phyloP scores from a whole-genome alignment of 352 stramenopile genomes.

The Phytophthora niederhauseri region DNA sequence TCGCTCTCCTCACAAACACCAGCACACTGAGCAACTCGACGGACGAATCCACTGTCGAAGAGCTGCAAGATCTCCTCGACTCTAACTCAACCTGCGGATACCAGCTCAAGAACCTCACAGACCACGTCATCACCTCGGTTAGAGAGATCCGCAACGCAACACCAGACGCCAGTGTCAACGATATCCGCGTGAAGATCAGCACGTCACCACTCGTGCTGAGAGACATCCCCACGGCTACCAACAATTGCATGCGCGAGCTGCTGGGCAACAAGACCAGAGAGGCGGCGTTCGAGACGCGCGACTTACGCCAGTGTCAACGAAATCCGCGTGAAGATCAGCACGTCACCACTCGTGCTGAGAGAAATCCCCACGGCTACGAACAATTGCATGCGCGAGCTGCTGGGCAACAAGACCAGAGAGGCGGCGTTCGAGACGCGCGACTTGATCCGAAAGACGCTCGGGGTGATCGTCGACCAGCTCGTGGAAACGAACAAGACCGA shows the following conservation, averaged over 20 bases:
- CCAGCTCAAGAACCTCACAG: conserved; percentile 38
- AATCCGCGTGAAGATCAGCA: conserved; percentile 34
- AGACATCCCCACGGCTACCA: conserved; percentile 38
- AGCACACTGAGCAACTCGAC: conserved; percentile 13
- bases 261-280: conserved; percentile 22
- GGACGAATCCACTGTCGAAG: conserved; percentile 25
- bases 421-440: conserved; percentile 37
- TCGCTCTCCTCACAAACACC: conserved; percentile 26
- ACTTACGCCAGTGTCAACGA: conserved; percentile 29
- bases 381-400: conserved; percentile 36
- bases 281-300: conserved; percentile 36
- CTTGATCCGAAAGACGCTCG: conserved; percentile 34
- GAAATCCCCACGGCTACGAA: conserved; percentile 40
- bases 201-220: conserved; percentile 27
- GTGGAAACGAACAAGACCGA: conserved; percentile 26
- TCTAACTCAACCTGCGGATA: conserved; percentile 40
- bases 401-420: conserved; percentile 22
- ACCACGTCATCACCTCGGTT: conserved; percentile 31
- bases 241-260: conserved; percentile 39
- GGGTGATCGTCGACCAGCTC: conserved; percentile 37
- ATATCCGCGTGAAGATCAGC: conserved; percentile 36
- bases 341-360: conserved; percentile 27
- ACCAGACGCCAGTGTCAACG: conserved; percentile 15
- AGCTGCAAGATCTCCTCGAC: conserved; percentile 36
- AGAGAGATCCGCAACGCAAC: conserved; percentile 25